These are phyloP conservation scores for Amauroascus niger DNA, from an alignment of 2,329 filamentous ascomycete genomes.

Conservation along the genomic window DNA sequence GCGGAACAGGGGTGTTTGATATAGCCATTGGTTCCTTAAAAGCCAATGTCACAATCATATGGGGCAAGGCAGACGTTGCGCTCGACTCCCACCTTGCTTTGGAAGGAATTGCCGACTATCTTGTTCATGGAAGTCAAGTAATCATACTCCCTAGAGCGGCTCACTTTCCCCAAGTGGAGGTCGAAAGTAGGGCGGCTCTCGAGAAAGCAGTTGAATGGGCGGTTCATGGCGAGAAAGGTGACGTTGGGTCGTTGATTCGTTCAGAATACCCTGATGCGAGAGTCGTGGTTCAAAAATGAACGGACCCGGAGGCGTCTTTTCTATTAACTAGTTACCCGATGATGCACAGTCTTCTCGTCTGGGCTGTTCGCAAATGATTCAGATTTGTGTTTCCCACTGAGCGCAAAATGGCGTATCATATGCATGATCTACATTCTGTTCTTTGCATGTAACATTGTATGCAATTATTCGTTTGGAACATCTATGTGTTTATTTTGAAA, in stretches of 20 bases:
- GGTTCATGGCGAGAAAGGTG: slow-evolving; percentile 29
- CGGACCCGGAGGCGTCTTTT: background rate
- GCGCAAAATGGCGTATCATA: background rate
- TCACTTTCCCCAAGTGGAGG: slow-evolving; percentile 47
- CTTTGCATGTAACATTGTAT: too few species aligned
- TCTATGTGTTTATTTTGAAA: too few species aligned
- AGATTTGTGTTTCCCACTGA: background rate
- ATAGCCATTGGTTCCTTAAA: slow-evolving; percentile 41
- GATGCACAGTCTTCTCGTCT: background rate
- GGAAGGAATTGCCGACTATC: slow-evolving; percentile 45
- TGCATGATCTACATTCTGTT: background rate
- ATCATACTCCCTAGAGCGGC: slow-evolving; percentile 42
- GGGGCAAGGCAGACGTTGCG: slow-evolving; percentile 45
- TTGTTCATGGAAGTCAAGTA: slow-evolving; percentile 43
- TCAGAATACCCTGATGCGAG: slow-evolving; percentile 28
- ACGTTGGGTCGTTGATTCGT: slow-evolving; percentile 26
- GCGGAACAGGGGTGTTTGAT: slow-evolving; percentile 37
- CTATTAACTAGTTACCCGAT: too few species aligned
- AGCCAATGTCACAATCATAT: slow-evolving; percentile 45
- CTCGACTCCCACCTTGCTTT: slow-evolving; percentile 42
- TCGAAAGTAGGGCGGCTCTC: slow-evolving; percentile 35
- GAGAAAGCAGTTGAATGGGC: slow-evolving; percentile 35
- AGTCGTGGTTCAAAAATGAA: slow-evolving; percentile 27
- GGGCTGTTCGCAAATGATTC: background rate
- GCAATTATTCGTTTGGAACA: too few species aligned